phyloP scores from a whole-genome alignment of 495 filamentous ascomycete species.

The Thermothielavioides terrestris region DNA sequence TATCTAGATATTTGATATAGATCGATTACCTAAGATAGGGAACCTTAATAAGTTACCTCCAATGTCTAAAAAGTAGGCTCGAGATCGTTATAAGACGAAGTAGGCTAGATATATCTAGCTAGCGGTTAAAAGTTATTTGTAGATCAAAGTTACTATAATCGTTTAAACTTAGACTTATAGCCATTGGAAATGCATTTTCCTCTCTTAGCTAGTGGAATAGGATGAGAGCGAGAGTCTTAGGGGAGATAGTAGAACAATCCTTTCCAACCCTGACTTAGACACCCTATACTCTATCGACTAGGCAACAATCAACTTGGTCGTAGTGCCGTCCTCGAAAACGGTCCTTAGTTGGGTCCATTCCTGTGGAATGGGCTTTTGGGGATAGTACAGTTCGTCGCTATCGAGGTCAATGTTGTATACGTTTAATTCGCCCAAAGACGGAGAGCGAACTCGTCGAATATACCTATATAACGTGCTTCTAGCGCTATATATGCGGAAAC shows the following conservation, averaged over 20 bases:
- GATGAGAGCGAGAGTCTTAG: background rate
- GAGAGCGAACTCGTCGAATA: too few relatives aligned
- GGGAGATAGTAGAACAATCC: background rate
- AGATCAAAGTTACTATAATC: background rate
- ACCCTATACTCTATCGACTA: background rate
- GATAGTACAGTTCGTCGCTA: background rate
- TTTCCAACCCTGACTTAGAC: background rate
- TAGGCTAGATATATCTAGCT: background rate
- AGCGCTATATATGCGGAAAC: background rate
- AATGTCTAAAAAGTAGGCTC: background rate
- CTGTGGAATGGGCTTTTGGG: background rate
- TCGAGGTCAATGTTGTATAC: background rate
- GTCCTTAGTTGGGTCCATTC: background rate
- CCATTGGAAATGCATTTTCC: background rate
- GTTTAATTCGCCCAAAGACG: background rate
- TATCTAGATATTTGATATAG: background rate
- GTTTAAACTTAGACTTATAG: background rate
- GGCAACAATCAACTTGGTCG: background rate
- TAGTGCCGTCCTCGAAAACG: background rate
- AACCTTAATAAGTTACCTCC: background rate
- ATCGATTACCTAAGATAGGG: background rate
- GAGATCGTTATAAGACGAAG: background rate
- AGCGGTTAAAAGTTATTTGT: too few relatives aligned
- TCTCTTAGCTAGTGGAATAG: background rate
- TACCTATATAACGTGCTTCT: too few relatives aligned